A percentile compares a stretch with the other conserved stretches of the same genome.
phyloP scores from a whole-genome alignment of 75 land plant genomes.

The Larix kaempferi region DNA sequence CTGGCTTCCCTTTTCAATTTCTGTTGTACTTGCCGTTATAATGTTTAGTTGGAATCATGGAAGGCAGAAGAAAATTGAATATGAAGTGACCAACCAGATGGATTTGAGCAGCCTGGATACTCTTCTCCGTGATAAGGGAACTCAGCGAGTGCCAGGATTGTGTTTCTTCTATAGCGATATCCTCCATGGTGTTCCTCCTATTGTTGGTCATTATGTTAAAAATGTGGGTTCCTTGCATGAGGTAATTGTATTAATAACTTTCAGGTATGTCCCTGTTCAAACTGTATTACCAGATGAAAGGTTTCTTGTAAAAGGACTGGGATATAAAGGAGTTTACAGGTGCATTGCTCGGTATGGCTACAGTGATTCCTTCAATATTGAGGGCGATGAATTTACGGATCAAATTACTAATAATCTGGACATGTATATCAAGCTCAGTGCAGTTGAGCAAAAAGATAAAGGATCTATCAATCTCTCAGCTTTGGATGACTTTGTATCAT shows the following conservation, averaged over 20 bases:
- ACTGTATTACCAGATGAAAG: slow-evolving; percentile 49
- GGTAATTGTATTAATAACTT: slow-evolving; percentile 37
- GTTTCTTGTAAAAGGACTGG: slow-evolving; percentile 36
- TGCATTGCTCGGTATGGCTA: slow-evolving; percentile 66
- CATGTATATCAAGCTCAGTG: slow-evolving; percentile 1
- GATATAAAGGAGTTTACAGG: slow-evolving; percentile 46
- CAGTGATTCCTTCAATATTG: slow-evolving; percentile 32
- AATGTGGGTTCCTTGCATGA: slow-evolving; percentile 41
- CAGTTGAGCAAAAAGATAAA: neutral
- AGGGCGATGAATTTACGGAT: slow-evolving; percentile 20
- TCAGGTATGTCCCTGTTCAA: slow-evolving; percentile 39
- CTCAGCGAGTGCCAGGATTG: slow-evolving; percentile 40
- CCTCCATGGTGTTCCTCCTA: slow-evolving; percentile 46
- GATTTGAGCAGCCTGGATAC: slow-evolving; percentile 14
- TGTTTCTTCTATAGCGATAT: slow-evolving; percentile 56
- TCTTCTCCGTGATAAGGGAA: slow-evolving; percentile 1
- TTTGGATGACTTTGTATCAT: no score
- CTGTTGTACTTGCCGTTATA: slow-evolving; percentile 31
- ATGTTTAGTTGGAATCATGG: slow-evolving; percentile 52
- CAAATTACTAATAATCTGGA: slow-evolving; percentile 9
- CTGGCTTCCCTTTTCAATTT: slow-evolving; percentile 56
- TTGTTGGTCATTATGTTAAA: slow-evolving; percentile 39
- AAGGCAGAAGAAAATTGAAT: slow-evolving; percentile 39
- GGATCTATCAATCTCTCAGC: no score
- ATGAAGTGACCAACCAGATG: slow-evolving; percentile 30